Evolutionary conservation across 495 filamentous ascomycete species (phyloP), one percentile per base, ranked within the genome.

Genomic region (Neurospora sp.): DNA sequence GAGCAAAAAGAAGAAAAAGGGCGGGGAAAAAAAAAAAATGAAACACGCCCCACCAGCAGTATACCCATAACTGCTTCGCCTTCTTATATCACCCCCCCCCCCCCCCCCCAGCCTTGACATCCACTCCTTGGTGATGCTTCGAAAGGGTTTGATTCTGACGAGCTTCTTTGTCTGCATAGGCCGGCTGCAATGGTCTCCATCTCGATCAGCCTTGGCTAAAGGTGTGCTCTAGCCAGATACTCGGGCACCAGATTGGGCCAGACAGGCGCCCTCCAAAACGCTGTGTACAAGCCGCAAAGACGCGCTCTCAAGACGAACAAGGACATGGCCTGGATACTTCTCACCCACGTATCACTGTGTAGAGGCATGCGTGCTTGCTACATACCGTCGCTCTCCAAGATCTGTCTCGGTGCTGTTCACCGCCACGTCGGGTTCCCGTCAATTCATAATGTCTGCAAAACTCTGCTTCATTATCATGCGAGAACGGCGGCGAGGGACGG

Each of bases 331-430:
- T 79, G 72, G 75, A 81, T 72, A 69, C 40, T 73, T 75, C 77
- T 74, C 75, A 78, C 75, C 78, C 69, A 75, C 77, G 71, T 74
- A 77, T 79, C 77, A 80, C 54, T 66, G 27, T 31, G 27, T 35
- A 66, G 54, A 66, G 14, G 54, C 77, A 80, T 80, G 79, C 80
- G 77, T 79, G 72, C 77, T 79, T 79, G 75, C 76, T 77, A 80
- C 79, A 59, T 12, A 16, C 54, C n/a, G n/a, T n/a, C n/a, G 6
- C 54, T 66, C 54, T 79, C 75, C 75, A 82, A 80, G 77, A 77
- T 79, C 77, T 78, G 73, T 77, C 73, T 71, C 75, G 75, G 69
- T 79, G 75, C 75, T 77, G 76, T 76, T 82, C 80, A 81, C 79
- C 79, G 79, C 79, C 78, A 82, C 78, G 73, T 78, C 79, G 77